These are phyloP conservation scores for Myxozyma mucilagina DNA, from an alignment of 805 yeast species.

Conservation along the genomic window DNA sequence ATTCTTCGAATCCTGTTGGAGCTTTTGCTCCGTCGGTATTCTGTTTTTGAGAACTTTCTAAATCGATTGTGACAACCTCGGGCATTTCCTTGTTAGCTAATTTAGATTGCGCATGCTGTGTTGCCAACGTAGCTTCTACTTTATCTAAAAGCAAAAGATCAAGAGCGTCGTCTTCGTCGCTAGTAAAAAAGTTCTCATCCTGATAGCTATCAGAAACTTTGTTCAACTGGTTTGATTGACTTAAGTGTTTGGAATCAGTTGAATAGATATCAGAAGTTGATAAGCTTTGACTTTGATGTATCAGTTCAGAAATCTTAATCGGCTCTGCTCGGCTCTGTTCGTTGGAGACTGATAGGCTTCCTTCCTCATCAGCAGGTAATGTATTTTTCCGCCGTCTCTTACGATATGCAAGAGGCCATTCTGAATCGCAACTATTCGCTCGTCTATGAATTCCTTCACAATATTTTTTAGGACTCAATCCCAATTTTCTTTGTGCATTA, in stretches of 20 bases:
- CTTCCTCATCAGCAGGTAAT: neutral
- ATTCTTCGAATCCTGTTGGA: neutral
- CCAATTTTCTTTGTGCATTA: constrained; percentile 3
- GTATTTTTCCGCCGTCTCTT: neutral
- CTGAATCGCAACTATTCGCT: constrained; percentile 24
- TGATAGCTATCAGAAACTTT: neutral
- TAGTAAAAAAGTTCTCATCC: constrained; percentile 9
- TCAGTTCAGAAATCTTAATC: neutral
- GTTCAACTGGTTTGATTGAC: neutral
- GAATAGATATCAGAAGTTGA: too few species aligned
- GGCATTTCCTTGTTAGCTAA: neutral
- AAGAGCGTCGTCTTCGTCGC: constrained; percentile 8
- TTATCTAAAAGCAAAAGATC: neutral
- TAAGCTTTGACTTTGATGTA: too few species aligned
- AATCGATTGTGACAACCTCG: neutral
- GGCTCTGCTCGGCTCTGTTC: neutral
- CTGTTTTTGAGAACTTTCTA: neutral
- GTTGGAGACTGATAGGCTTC: neutral
- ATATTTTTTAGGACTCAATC: neutral
- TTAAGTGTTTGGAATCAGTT: too few species aligned
- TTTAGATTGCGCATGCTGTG: neutral
- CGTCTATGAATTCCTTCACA: constrained; percentile 1
- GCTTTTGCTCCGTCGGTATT: neutral
- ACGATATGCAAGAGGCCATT: constrained; percentile 20
- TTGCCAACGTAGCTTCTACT: neutral